Evolutionary conservation across 1,139 yeast species (phyloP).

Genomic region (Lodderomyces oxycetoniae): DNA sequence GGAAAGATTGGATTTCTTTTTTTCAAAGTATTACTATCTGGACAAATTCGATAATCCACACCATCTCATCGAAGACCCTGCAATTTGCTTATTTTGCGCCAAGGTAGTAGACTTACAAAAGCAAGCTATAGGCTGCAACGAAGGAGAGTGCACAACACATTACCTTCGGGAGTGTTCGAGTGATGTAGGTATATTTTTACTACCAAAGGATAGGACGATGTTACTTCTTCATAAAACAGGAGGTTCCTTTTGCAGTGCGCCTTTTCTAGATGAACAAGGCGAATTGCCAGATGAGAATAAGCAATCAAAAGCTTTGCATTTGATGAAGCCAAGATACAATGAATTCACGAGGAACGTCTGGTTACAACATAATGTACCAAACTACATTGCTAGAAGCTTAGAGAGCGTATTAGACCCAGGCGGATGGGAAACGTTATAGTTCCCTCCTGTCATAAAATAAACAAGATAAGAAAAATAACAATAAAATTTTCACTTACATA

Average conservation of each 20-base stretch:
- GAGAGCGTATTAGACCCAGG: slow-evolving; percentile 82
- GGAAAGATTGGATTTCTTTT: slow-evolving; percentile 63
- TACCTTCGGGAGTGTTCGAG: slow-evolving; percentile 59
- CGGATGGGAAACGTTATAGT: slow-evolving; percentile 88
- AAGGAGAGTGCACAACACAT: slow-evolving; percentile 71
- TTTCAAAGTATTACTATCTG: slow-evolving; percentile 52
- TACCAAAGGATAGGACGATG: slow-evolving; percentile 73
- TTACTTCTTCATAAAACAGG: slow-evolving; percentile 61
- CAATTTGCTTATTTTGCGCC: slow-evolving; percentile 83
- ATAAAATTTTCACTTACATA: slow-evolving; percentile 4
- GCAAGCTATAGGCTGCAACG: slow-evolving; percentile 43
- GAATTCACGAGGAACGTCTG: slow-evolving; percentile 64
- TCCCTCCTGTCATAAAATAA: slow-evolving; percentile 2
- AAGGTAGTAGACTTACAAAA: slow-evolving; percentile 63
- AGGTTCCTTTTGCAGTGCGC: slow-evolving; percentile 83
- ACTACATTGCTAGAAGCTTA: slow-evolving; percentile 70
- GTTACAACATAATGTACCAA: slow-evolving; percentile 77
- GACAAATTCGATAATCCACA: slow-evolving; percentile 39
- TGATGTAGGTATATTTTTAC: slow-evolving; percentile 69
- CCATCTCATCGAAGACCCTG: slow-evolving; percentile 63
- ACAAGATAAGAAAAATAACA: slow-evolving; percentile 5
- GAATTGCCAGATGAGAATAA: slow-evolving; percentile 75
- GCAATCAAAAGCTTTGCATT: slow-evolving; percentile 66
- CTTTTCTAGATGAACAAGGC: slow-evolving; percentile 83
- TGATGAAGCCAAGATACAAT: slow-evolving; percentile 62